A percentile compares a stretch with the other conserved stretches of the same genome.
Conservation (phyloP, 192 early-diverging fungal genomes). For the Coemansia sp. region DNA sequence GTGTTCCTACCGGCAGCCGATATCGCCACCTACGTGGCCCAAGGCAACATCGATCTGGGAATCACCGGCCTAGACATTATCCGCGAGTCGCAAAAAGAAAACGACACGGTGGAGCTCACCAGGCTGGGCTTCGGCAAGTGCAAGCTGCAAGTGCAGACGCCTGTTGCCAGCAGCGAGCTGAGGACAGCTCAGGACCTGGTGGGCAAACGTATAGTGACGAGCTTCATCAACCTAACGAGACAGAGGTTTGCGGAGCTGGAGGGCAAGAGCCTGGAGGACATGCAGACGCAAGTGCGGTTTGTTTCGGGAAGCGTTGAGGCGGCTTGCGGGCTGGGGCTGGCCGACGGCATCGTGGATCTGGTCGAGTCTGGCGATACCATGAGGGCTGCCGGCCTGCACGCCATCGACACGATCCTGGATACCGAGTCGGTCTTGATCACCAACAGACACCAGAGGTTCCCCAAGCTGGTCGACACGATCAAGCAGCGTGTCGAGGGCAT, state of each 20-base stretch:
- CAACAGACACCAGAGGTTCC: conserved; percentile 73
- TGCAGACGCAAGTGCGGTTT: conserved; percentile 78
- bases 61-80: conserved; percentile 98
- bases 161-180: conserved; percentile 54
- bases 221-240: conserved; percentile 71
- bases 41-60: conserved; percentile 94
- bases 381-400: conserved; percentile 94
- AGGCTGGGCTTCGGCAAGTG: conserved; percentile 92
- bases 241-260: conserved; percentile 79
- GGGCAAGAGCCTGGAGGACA: conserved; percentile 41
- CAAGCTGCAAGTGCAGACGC: conserved; percentile 88
- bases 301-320: conserved; percentile 94
- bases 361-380: conserved; percentile 99
- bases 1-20: conserved; percentile 95
- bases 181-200: conserved; percentile 64
- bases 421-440: conserved; percentile 90
- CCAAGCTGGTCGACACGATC: conserved; percentile 75
- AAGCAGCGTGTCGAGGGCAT: conserved; percentile 85
- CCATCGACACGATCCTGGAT: conserved; percentile 76
- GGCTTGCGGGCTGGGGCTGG: conserved; percentile 92
- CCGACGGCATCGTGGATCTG: conserved; percentile 85
- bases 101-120: conserved; percentile 67
- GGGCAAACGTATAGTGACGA: conserved; percentile 93
- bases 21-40: conserved; percentile 93
- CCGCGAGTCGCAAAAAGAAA: conserved; percentile 71